phyloP scores from a whole-genome alignment of 2,329 filamentous ascomycete genomes.

The Pestalotiopsis sp. region DNA sequence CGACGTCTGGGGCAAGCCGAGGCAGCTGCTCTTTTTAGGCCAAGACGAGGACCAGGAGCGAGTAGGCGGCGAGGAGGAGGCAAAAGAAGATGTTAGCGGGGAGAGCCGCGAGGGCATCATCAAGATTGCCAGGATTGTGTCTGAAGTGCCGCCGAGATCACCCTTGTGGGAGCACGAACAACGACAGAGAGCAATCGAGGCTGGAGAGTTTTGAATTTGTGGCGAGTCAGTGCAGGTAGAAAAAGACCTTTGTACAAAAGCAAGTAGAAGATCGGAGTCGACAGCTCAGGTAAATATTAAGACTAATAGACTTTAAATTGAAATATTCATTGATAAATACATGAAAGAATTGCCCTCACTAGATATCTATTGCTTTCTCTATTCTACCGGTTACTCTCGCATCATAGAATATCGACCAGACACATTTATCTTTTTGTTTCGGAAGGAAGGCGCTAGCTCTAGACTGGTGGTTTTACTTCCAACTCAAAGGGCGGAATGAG shows the following conservation, averaged over 20 bases:
- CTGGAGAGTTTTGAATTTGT: neutral
- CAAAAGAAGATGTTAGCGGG: neutral
- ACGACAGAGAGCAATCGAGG: neutral
- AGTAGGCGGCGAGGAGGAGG: neutral
- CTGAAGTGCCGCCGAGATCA: neutral
- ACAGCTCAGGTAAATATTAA: neutral
- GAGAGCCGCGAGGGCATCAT: neutral
- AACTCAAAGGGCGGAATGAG: too few species aligned
- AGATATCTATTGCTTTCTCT: neutral
- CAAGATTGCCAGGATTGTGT: neutral
- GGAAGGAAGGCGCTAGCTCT: too few species aligned
- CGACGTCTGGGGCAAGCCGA: conserved; percentile 31
- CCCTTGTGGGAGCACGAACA: neutral
- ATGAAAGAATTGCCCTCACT: too few species aligned
- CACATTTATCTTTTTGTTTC: too few species aligned
- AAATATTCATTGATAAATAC: neutral
- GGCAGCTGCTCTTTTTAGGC: conserved; percentile 28
- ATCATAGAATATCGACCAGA: too few species aligned
- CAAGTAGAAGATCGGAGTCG: too few species aligned
- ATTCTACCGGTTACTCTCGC: neutral
- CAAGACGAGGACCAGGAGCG: neutral
- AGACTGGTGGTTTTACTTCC: too few species aligned
- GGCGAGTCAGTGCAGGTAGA: too few species aligned
- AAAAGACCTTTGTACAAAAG: too few species aligned
- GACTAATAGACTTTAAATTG: neutral